Percentiles rank a stretch among this genome's conserved stretches.
phyloP scores from a whole-genome alignment of 768 basidiomycete species.

The Chalciporus sphaerocephalus region DNA sequence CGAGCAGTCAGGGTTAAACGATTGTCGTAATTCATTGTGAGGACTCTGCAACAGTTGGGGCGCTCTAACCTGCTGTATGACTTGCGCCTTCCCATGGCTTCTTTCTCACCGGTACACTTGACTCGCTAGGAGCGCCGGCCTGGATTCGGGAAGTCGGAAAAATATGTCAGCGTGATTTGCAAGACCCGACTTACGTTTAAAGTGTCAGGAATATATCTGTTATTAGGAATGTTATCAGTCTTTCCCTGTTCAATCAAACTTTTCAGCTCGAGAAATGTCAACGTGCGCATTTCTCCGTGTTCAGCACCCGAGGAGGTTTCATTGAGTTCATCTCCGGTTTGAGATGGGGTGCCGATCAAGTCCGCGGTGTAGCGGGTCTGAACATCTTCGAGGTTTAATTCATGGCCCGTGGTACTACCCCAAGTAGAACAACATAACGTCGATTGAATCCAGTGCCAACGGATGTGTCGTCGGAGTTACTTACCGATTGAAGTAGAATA shows the following conservation, averaged over 20 bases:
- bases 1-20: slow-evolving; percentile 8
- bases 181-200: slow-evolving; percentile 50
- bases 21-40: slow-evolving; percentile 15
- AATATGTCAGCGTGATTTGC: slow-evolving; percentile 1
- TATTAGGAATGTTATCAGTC: slow-evolving; percentile 73
- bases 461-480: slow-evolving; percentile 10
- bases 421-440: slow-evolving; percentile 11
- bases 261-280: slow-evolving; percentile 67
- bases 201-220: slow-evolving; percentile 62
- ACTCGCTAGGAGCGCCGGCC: slow-evolving; percentile 55
- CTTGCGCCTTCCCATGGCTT: slow-evolving; percentile 63
- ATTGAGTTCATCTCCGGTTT: slow-evolving; percentile 20
- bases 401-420: slow-evolving; percentile 28
- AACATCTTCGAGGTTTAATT: slow-evolving; percentile 29
- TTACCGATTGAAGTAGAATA: slow-evolving; percentile 73
- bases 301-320: slow-evolving; percentile 4
- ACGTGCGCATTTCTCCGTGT: slow-evolving; percentile 37
- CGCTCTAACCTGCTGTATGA: slow-evolving; percentile 15
- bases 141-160: slow-evolving; percentile 24
- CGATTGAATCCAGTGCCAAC: slow-evolving; percentile 29
- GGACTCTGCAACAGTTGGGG: slow-evolving; percentile 1
- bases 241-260: slow-evolving; percentile 67
- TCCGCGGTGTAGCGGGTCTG: slow-evolving; percentile 11
- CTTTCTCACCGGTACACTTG: slow-evolving; percentile 44
- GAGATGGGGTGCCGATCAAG: slow-evolving; percentile 8